Conservation (phyloP, 2,329 filamentous ascomycete genomes). For the Dothiorella sarmentorum region DNA sequence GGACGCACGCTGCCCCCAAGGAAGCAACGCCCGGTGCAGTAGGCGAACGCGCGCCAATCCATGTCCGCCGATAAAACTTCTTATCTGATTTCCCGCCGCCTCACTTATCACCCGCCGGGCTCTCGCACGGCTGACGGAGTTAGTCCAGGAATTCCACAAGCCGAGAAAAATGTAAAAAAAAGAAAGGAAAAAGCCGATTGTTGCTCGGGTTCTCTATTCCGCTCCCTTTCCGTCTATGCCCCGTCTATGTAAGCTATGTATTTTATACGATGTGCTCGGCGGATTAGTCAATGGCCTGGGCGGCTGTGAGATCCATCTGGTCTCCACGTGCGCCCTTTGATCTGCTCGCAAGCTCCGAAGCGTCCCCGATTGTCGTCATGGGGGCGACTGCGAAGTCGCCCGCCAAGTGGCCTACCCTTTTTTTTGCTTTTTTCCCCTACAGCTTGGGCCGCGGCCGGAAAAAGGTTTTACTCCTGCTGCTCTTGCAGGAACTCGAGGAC, state of each 20-base stretch:
- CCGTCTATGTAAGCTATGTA: not conserved
- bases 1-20: not conserved
- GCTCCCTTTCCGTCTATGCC: not conserved
- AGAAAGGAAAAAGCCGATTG: constrained; percentile 1
- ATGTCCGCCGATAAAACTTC: constrained; percentile 6
- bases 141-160: not conserved
- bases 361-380: constrained; percentile 7
- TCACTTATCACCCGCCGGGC: not conserved
- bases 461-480: constrained; percentile 37
- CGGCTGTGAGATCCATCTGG: constrained; percentile 5
- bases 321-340: constrained; percentile 11
- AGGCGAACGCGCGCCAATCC: not conserved
- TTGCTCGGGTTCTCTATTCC: constrained; percentile 13
- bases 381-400: not conserved
- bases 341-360: constrained; percentile 13
- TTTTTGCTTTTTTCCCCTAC: not conserved
- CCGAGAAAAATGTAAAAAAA: no score
- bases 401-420: not conserved
- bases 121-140: not conserved
- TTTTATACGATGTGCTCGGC: not conserved
- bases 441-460: not conserved
- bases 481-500: constrained; percentile 63
- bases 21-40: not conserved
- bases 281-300: constrained; percentile 12
- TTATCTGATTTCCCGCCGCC: constrained; percentile 8